phyloP scores from a whole-genome alignment of 805 yeast genomes.

The Candida golubevii region DNA sequence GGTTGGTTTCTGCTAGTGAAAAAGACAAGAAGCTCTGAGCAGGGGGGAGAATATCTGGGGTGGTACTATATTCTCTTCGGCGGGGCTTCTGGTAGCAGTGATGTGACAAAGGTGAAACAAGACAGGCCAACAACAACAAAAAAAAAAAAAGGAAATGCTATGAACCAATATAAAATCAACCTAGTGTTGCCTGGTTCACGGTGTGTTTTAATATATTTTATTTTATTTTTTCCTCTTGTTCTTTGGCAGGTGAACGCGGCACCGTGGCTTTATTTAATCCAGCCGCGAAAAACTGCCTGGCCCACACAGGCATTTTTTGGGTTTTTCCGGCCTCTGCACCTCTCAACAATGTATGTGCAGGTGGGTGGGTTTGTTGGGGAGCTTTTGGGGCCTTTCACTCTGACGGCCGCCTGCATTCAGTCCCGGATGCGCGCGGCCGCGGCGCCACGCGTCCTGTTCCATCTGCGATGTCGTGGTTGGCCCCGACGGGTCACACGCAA shows the following conservation, averaged over 20 bases:
- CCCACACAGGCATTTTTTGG: slow-evolving; percentile 14
- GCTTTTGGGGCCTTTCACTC: background rate
- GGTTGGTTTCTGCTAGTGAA: no score
- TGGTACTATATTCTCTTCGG: background rate
- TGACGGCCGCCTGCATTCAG: background rate
- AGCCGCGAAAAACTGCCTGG: slow-evolving; percentile 1
- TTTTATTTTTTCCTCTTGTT: slow-evolving; percentile 1
- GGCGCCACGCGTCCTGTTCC: no score
- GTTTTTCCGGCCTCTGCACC: slow-evolving; percentile 15
- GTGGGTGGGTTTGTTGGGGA: slow-evolving; percentile 18
- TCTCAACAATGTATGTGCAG: slow-evolving; percentile 21
- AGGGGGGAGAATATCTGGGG: background rate
- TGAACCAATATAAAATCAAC: background rate
- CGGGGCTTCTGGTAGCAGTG: background rate
- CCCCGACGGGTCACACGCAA: no score
- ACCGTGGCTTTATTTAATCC: slow-evolving; percentile 5
- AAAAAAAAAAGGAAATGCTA: background rate
- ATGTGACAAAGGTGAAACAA: background rate
- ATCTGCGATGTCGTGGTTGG: no score
- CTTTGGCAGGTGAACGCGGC: background rate
- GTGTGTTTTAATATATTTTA: background rate
- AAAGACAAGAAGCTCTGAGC: background rate
- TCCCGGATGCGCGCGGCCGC: no score
- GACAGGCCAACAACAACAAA: background rate
- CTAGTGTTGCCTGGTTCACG: background rate